Evolutionary conservation across 2,329 filamentous ascomycete genomes (phyloP).

Genomic region (Phaeophleospora eucalypticola): DNA sequence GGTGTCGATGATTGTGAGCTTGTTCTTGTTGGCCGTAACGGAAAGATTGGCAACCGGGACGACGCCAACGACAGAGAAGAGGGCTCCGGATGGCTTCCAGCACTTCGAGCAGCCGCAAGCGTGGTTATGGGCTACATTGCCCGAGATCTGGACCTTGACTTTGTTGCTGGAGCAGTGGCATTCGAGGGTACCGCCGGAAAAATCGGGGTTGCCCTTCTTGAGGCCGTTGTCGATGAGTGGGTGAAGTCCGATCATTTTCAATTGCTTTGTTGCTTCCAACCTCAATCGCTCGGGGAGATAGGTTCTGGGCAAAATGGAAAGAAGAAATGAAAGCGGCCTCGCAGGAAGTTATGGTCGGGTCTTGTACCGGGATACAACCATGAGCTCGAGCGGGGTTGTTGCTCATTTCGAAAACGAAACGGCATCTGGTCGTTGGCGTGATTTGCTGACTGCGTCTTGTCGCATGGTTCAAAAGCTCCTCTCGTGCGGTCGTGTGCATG

Average conservation of each 20-base stretch:
- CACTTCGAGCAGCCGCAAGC: conserved; percentile 69
- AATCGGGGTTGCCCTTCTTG: conserved; percentile 51
- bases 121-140: conserved; percentile 65
- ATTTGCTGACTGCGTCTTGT: not conserved
- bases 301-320: not conserved
- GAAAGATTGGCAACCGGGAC: conserved; percentile 52
- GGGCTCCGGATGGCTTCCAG: conserved; percentile 62
- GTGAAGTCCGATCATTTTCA: conserved; percentile 42
- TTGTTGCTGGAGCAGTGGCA: conserved; percentile 57
- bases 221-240: conserved; percentile 61
- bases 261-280: not conserved
- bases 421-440: too few relatives aligned
- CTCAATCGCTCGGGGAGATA: not conserved
- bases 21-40: conserved; percentile 56
- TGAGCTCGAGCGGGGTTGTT: not conserved
- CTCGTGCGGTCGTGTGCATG: conserved; percentile 1
- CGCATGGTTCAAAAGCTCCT: not conserved
- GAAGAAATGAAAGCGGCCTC: not conserved
- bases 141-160: conserved; percentile 55
- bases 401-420: not conserved
- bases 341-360: not conserved
- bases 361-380: not conserved
- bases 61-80: conserved; percentile 63
- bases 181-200: conserved; percentile 57
- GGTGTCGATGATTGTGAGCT: conserved; percentile 55